phyloP scores from a whole-genome alignment of 2,329 filamentous ascomycete genomes.

The Incumbomyces delicatus region DNA sequence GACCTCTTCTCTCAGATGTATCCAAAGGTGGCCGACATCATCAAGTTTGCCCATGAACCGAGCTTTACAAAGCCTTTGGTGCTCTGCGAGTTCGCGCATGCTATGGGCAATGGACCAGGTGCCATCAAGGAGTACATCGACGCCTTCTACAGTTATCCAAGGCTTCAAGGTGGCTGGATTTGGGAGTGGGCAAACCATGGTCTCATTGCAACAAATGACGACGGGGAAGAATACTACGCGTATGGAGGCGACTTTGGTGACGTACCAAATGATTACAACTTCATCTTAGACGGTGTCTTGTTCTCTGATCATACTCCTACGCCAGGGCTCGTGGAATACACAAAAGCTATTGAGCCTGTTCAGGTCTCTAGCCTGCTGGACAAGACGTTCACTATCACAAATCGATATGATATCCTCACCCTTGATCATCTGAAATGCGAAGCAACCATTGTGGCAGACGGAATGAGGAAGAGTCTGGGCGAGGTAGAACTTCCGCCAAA shows the following conservation, averaged over 20 bases:
- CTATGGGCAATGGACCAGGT: slow-evolving; percentile 68
- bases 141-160: slow-evolving; percentile 50
- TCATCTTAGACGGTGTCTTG: slow-evolving; percentile 53
- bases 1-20: slow-evolving; percentile 65
- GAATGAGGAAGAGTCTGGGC: background rate
- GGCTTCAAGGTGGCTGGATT: slow-evolving; percentile 57
- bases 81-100: slow-evolving; percentile 46
- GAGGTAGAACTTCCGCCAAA: background rate
- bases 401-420: slow-evolving; percentile 14
- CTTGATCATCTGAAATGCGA: slow-evolving; percentile 13
- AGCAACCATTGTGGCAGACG: slow-evolving; percentile 3
- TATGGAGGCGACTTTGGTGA: slow-evolving; percentile 57
- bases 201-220: slow-evolving; percentile 37
- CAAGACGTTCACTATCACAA: slow-evolving; percentile 33
- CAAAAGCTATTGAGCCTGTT: slow-evolving; percentile 50
- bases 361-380: slow-evolving; percentile 27
- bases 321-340: slow-evolving; percentile 47
- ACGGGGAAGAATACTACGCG: slow-evolving; percentile 42
- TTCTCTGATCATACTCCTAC: slow-evolving; percentile 46
- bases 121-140: slow-evolving; percentile 59
- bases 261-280: slow-evolving; percentile 49
- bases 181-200: slow-evolving; percentile 60
- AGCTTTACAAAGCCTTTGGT: slow-evolving; percentile 36
- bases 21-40: slow-evolving; percentile 28
- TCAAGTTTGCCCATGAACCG: slow-evolving; percentile 43